phyloP scores from a whole-genome alignment of 257 asterid species.

The Solanum pennellii region DNA sequence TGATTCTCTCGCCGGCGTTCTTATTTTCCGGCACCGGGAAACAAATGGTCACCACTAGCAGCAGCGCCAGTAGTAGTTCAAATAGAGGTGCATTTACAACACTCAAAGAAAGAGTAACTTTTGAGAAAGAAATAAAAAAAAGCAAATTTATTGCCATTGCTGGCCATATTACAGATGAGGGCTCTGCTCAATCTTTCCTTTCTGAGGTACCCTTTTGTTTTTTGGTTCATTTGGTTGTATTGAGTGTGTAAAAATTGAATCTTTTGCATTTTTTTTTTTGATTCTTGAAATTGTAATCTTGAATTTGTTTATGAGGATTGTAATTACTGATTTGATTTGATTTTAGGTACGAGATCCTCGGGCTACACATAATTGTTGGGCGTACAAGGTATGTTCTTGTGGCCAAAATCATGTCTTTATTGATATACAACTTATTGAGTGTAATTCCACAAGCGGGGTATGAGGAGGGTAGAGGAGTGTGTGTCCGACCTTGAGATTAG shows the following conservation, averaged over 20 bases:
- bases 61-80: slow-evolving; percentile 1
- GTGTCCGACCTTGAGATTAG: neutral
- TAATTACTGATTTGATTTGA: neutral
- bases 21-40: neutral
- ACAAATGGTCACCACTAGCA: slow-evolving; percentile 26
- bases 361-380: slow-evolving; percentile 97
- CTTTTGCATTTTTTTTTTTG: neutral
- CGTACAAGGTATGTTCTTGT: slow-evolving; percentile 61
- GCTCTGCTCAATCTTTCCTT: slow-evolving; percentile 55
- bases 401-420: neutral
- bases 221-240: neutral
- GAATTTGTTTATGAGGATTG: neutral
- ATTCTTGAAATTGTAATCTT: neutral
- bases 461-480: too few relatives aligned
- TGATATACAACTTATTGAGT: neutral
- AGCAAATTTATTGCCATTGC: slow-evolving; percentile 90
- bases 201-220: slow-evolving; percentile 37
- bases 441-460: neutral
- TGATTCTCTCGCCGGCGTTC: neutral
- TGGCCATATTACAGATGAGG: slow-evolving; percentile 59
- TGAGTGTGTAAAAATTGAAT: neutral
- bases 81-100: slow-evolving; percentile 46
- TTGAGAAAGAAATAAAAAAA: slow-evolving; percentile 66
- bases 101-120: slow-evolving; percentile 48
- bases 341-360: slow-evolving; percentile 71